A percentile compares a stretch with the other conserved stretches of the same genome.
Conservation (phyloP, 148 eudicot species). For the Polygonum maritimum region DNA sequence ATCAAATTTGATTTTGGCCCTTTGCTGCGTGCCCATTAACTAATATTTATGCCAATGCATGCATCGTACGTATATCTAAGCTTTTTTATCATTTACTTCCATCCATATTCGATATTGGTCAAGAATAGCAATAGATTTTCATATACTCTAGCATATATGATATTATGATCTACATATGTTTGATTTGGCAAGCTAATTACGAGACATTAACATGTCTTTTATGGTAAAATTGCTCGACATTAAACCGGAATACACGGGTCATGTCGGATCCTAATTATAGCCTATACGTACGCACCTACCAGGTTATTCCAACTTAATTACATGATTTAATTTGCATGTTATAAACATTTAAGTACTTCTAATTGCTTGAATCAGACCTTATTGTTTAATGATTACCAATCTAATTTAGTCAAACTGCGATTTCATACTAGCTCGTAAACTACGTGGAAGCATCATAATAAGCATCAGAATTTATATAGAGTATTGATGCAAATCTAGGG, state of each 20-base stretch:
- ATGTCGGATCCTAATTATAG: not conserved
- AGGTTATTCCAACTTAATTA: not conserved
- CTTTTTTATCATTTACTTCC: not conserved
- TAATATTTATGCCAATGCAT: not conserved
- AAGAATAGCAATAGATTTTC: not conserved
- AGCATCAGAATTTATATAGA: not conserved
- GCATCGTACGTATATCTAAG: not conserved
- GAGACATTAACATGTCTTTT: not conserved
- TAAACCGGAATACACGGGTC: conserved; percentile 1
- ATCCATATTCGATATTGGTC: not conserved
- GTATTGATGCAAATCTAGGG: not conserved
- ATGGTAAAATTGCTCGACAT: not conserved
- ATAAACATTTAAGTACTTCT: not conserved
- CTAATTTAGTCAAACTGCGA: not conserved
- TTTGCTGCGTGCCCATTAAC: not conserved
- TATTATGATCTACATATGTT: not conserved
- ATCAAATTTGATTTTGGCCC: not conserved
- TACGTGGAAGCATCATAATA: conserved; percentile 7
- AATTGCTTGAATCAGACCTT: not conserved
- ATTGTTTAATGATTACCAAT: not conserved
- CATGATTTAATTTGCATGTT: not conserved
- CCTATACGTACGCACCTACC: not conserved
- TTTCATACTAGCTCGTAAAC: not conserved
- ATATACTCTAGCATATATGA: too few relatives aligned
- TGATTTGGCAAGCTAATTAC: not conserved